Evolutionary conservation across 164 flowering plant species (phyloP).

Genomic region (Chimonanthus praecox): DNA sequence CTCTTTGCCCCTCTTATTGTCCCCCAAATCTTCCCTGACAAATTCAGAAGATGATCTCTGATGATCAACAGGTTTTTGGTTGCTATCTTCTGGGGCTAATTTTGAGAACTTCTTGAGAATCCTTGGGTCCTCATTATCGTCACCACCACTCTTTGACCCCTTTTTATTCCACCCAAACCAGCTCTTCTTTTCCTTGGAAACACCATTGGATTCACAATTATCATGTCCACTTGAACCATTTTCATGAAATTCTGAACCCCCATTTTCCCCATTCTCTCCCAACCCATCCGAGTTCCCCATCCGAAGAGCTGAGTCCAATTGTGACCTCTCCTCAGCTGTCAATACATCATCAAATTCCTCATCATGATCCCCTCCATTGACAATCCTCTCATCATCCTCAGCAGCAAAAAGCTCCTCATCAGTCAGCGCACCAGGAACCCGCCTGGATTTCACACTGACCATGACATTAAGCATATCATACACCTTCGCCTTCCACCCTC

Average conservation of each 20-base stretch:
- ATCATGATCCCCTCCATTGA: constrained; percentile 58
- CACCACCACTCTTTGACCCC: constrained; percentile 45
- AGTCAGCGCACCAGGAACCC: constrained; percentile 99
- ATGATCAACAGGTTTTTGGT: constrained; percentile 40
- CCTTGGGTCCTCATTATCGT: constrained; percentile 53
- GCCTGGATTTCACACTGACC: constrained; percentile 96
- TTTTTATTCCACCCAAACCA: constrained; percentile 93
- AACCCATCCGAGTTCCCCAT: constrained; percentile 61
- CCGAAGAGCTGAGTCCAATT: constrained; percentile 82
- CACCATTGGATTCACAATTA: constrained; percentile 52
- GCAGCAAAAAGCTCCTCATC: constrained; percentile 95
- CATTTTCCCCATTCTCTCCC: constrained; percentile 60
- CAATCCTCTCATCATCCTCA: constrained; percentile 67
- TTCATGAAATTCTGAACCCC: constrained; percentile 37
- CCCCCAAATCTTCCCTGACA: constrained; percentile 47
- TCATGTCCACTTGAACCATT: constrained; percentile 47
- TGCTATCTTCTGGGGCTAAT: constrained; percentile 62
- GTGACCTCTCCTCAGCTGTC: constrained; percentile 88
- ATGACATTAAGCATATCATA: constrained; percentile 97
- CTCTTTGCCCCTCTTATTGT: constrained; percentile 62
- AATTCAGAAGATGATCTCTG: constrained; percentile 50
- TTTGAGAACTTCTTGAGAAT: constrained; percentile 67
- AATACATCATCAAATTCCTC: constrained; percentile 66
- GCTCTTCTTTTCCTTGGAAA: constrained; percentile 74
- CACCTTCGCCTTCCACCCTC: constrained; percentile 90